Base-by-base conservation (phyloP, 2,329 filamentous ascomycete genomes). In the Hymenoscyphus fraxineus region DNA sequence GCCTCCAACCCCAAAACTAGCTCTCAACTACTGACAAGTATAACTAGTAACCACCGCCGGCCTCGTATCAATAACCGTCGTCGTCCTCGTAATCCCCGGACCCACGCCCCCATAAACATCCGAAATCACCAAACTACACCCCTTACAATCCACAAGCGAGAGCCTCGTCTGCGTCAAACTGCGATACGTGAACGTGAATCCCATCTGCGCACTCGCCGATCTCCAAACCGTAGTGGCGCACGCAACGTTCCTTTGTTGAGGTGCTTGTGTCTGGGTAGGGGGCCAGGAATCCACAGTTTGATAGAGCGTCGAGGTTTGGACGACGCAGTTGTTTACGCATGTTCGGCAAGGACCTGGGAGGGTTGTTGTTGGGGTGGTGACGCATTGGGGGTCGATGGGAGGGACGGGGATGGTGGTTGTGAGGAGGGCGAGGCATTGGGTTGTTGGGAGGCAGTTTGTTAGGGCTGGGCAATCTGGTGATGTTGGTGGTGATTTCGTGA, bases 351-450 rank as follows among this genome's bases (percentile, higher is more conserved):
- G 61, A 12, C 65, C 68, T 19, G 68, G 69, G 9, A 70, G 63
- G 15, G 67, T 70, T 15, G 65, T 60, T 6, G 74, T 77, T 7
- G 74, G 66, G 9, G 78, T 80, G 10, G 64, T 69, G n/a, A 74
- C 74, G 69, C 79, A 80, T 71, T 76, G 78, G 61, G 75, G 68
- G 22, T 76, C 76, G 44, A 68, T 65, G 66, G 77, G 78, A 16
- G 78, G 79, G 3, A 79, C 73, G 60, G 71, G 73, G 32, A 74
- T 73, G 56, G 73, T 76, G n/a, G 73, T 74, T n/a, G 64, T 70
- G 51, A 59, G n/a, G 12, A 65, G 10, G 31, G 64, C 10, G 44
- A 71, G 64, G 58, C 70, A 72, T n/a, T 61, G 51, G 13, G 67
- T 41, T 9, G 59, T 51, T 41, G 55, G 38, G 5, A 58, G 60